Evolutionary conservation across 805 yeast genomes (phyloP), one percentile per base, ranked within the genome.

Genomic region (Lipomyces starkeyi): DNA sequence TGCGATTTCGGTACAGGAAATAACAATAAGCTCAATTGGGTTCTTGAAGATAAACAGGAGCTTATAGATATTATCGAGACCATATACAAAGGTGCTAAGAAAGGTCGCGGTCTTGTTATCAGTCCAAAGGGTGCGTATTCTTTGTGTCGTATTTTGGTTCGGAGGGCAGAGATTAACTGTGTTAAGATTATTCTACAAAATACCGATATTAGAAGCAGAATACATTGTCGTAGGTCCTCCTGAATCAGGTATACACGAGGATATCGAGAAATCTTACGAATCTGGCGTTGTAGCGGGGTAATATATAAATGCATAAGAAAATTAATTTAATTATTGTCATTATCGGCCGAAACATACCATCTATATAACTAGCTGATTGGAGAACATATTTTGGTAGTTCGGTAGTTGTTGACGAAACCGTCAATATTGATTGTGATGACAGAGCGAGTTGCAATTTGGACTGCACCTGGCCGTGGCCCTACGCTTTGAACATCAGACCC

Each of bases 1-100:
- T 91, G 97, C 79, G 99, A 95, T 81, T 93, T 93, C 78, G 99
- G 99, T 1, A 95, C 98, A 0, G 99, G 99, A 40, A 93, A 95
- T 77, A 95, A 95, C 79, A 95, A 95, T 82, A 94, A 95, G 82
- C 81, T 95, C 81, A 93, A 92, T 76, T 94, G 94, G 78, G 83
- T 87, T 13, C 77, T 90, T 27, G 88, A 86, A 55, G 91, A 91
- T 76, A 88, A 89, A 69, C 97, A 94, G 77, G 98, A 93, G 73
- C 79, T 95, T 83, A 90, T 95, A 25, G 98, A 94, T 78, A 90
- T 95, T 37, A 80, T 95, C 11, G 99, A 95, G 75, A 89, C 93
- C 0, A 87, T 94, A 0, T 95, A 90, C 78, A 80, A 97, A 70
- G 98, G 97, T 0, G 98, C 98, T 1, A 81, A 86, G 35, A 93